Conservation (phyloP, 2,329 filamentous ascomycete species). For the Moelleriella libera region DNA sequence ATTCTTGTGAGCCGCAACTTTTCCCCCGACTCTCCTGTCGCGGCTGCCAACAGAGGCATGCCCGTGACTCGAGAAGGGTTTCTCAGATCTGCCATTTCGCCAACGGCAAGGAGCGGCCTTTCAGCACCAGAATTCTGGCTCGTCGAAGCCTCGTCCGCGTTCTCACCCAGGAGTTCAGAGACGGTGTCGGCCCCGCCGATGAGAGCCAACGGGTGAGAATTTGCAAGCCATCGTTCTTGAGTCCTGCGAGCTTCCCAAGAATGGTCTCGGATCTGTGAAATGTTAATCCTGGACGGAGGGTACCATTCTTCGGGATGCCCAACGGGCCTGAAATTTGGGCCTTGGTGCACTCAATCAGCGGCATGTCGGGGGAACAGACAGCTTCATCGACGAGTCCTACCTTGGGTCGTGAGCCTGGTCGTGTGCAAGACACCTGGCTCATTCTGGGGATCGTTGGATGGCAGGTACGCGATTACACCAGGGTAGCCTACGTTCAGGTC, state of each 20-base stretch:
- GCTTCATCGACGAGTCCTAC: slow-evolving; percentile 9
- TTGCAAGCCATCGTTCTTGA: slow-evolving; percentile 35
- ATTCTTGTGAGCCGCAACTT: slow-evolving; percentile 40
- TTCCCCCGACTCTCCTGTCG: slow-evolving; percentile 42
- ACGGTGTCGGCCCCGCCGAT: slow-evolving; percentile 19
- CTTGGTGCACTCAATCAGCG: slow-evolving; percentile 7
- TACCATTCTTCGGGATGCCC: slow-evolving; percentile 20
- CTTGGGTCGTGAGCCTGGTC: slow-evolving; percentile 12
- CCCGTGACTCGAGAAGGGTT: slow-evolving; percentile 10
- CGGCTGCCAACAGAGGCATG: slow-evolving; percentile 28
- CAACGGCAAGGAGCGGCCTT: slow-evolving; percentile 35
- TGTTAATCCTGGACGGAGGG: slow-evolving; percentile 14
- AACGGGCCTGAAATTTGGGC: slow-evolving; percentile 16
- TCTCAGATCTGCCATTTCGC: slow-evolving; percentile 33
- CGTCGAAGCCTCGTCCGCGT: slow-evolving; percentile 16
- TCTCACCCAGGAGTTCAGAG: slow-evolving; percentile 19
- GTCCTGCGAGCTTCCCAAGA: slow-evolving; percentile 16
- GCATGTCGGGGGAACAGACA: background rate
- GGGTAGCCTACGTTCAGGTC: slow-evolving; percentile 19
- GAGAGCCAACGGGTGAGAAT: slow-evolving; percentile 34
- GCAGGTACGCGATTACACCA: slow-evolving; percentile 17
- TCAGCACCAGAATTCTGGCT: slow-evolving; percentile 11
- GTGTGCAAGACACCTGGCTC: slow-evolving; percentile 16
- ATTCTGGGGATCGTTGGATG: slow-evolving; percentile 9
- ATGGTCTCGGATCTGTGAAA: slow-evolving; percentile 10